phyloP scores from a whole-genome alignment of 1,139 yeast species.

The Zygotorulaspora mrakii region DNA sequence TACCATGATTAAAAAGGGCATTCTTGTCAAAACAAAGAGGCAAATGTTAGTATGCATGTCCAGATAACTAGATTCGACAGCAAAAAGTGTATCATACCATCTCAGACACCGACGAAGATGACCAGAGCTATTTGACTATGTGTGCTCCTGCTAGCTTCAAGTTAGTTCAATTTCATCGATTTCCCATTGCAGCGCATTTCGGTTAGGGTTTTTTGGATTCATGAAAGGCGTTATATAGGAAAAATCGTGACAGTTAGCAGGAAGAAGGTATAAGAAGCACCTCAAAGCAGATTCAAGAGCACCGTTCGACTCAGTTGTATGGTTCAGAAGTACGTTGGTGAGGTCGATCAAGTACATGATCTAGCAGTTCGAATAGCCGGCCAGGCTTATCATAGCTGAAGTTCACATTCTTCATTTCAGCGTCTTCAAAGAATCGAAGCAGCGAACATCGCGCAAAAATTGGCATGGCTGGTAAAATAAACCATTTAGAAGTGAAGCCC shows the following conservation, averaged over 20 bases:
- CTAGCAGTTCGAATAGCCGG: background rate
- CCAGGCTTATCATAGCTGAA: background rate
- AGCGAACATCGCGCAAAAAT: conserved; percentile 1
- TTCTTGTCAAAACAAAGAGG: conserved; percentile 46
- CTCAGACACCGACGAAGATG: background rate
- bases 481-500: background rate
- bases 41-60: conserved; percentile 1
- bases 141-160: too few species aligned
- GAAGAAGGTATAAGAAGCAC: too few species aligned
- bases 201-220: too few species aligned
- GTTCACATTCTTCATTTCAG: background rate
- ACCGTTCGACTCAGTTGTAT: too few species aligned
- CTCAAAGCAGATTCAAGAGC: too few species aligned
- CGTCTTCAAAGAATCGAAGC: conserved; percentile 5
- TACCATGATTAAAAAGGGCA: conserved; percentile 82
- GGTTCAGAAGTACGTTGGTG: too few species aligned
- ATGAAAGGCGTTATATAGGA: too few species aligned
- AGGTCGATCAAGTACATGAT: too few species aligned
- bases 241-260: too few species aligned
- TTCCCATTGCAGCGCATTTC: too few species aligned
- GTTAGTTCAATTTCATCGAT: too few species aligned
- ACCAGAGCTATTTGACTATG: background rate
- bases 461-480: background rate
- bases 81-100: conserved; percentile 1
- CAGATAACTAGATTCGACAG: background rate